Base-by-base conservation (phyloP, 768 basidiomycete species). In the Hortiboletus campestris region DNA sequence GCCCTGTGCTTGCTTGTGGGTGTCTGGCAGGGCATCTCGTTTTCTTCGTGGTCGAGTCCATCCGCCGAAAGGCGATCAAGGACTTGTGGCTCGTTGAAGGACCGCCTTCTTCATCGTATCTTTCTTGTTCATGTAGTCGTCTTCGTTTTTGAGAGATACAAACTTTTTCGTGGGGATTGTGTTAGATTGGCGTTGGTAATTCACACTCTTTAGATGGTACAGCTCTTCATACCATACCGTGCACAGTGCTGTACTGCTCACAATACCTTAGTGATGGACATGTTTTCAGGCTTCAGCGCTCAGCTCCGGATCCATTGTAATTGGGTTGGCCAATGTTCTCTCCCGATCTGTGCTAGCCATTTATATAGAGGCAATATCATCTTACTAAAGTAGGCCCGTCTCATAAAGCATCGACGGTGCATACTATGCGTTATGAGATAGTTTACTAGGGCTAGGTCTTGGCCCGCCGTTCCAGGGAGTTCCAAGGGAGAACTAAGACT, bases 111-210 rank as follows among this genome's bases (percentile, higher is more conserved):
- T 28, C 16, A 6, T 31, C 41, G 29, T 32, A n/a, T 25, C 40
- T 50, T 62, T 62, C 45, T 5, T 63, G 41, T 63, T 20, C 39
- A 58, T 51, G 40, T 29, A 0, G 14, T 28, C 20, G 22, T 44
- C 40, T 42, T 39, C 7, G 7, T 22, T 22, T 47, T 22, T 2
- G 9, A 12, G 36, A 35, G 10, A 34, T 28, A 12, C 8, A n/a
- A n/a, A 13, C 19, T 25, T 34, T n/a, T 34, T 40, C 38, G 13
- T 49, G 42, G 36, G 8, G 22, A 31, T 13, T 36, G 39, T 25
- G 10, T 51, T 4, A 32, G 31, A 25, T 17, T 17, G 31, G 16
- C 49, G 32, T 39, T 51, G 49, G 38, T 40, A 31, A 34, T 44
- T 44, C 36, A 7, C 17, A 7, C 12, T 38, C 41, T 16, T 41